Conservation (phyloP, 1,284 basidiomycete genomes). For the Phlebopus sp. region DNA sequence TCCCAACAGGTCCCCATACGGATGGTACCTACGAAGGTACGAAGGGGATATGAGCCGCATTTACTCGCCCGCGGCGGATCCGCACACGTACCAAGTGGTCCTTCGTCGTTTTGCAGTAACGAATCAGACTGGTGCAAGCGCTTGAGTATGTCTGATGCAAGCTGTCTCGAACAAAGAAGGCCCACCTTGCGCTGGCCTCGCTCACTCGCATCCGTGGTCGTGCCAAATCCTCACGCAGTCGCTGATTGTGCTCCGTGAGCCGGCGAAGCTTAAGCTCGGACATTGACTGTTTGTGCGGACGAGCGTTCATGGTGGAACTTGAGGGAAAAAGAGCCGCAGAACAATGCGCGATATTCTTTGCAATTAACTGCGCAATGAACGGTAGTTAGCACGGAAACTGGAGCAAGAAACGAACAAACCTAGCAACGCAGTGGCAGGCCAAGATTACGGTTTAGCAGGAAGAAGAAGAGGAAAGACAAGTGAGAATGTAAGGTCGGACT, state of each 20-base stretch:
- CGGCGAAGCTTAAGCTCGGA: slow-evolving; percentile 81
- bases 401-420: too few relatives aligned
- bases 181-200: slow-evolving; percentile 70
- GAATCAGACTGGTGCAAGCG: slow-evolving; percentile 60
- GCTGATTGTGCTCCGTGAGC: slow-evolving; percentile 76
- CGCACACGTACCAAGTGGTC: slow-evolving; percentile 61
- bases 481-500: slow-evolving; percentile 19
- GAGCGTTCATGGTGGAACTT: slow-evolving; percentile 43
- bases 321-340: slow-evolving; percentile 6
- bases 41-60: slow-evolving; percentile 11
- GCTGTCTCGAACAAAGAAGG: background rate
- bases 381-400: background rate
- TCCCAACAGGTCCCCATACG: slow-evolving; percentile 91
- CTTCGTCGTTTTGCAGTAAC: slow-evolving; percentile 70
- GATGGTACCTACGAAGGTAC: slow-evolving; percentile 90
- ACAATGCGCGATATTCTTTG: background rate
- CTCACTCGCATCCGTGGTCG: slow-evolving; percentile 73
- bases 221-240: slow-evolving; percentile 73
- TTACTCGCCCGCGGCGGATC: background rate
- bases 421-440: too few relatives aligned
- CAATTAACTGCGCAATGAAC: background rate
- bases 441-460: background rate
- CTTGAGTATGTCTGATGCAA: slow-evolving; percentile 1
- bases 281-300: slow-evolving; percentile 67
- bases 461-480: slow-evolving; percentile 12